Conservation (phyloP, 495 filamentous ascomycete species). For the Bacidia rubella region DNA sequence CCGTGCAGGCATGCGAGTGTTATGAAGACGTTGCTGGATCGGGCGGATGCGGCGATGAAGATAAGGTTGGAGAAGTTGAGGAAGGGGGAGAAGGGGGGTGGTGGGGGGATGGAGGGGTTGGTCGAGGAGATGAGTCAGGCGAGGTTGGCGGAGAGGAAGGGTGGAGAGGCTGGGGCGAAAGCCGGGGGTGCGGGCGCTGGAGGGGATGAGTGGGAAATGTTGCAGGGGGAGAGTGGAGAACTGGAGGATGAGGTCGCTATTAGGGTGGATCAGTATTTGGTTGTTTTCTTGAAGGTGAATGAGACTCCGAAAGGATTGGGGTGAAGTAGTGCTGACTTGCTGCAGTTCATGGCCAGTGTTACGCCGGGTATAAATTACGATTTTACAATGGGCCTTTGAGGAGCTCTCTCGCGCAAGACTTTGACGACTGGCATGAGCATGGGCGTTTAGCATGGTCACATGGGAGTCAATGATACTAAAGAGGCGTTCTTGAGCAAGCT, state of each 20-base stretch:
- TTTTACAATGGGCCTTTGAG: slow-evolving; percentile 89
- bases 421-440: background rate
- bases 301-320: slow-evolving; percentile 11
- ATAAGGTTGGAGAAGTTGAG: slow-evolving; percentile 70
- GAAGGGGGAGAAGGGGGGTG: slow-evolving; percentile 40
- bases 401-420: no score
- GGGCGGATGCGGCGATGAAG: slow-evolving; percentile 86
- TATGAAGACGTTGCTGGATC: slow-evolving; percentile 95
- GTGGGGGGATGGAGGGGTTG: slow-evolving; percentile 48
- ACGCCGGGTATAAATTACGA: slow-evolving; percentile 97
- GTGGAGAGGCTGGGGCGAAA: slow-evolving; percentile 38
- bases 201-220: slow-evolving; percentile 79
- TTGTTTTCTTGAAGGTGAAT: slow-evolving; percentile 76
- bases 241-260: slow-evolving; percentile 73
- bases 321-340: slow-evolving; percentile 3
- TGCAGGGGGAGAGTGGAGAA: slow-evolving; percentile 45
- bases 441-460: background rate
- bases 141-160: slow-evolving; percentile 18
- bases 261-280: slow-evolving; percentile 91
- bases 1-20: slow-evolving; percentile 88
- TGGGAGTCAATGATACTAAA: background rate
- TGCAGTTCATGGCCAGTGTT: slow-evolving; percentile 82
- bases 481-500: background rate
- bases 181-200: slow-evolving; percentile 41
- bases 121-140: slow-evolving; percentile 41